phyloP scores from a whole-genome alignment of 495 filamentous ascomycete species.

The Achaetomiella virescens region DNA sequence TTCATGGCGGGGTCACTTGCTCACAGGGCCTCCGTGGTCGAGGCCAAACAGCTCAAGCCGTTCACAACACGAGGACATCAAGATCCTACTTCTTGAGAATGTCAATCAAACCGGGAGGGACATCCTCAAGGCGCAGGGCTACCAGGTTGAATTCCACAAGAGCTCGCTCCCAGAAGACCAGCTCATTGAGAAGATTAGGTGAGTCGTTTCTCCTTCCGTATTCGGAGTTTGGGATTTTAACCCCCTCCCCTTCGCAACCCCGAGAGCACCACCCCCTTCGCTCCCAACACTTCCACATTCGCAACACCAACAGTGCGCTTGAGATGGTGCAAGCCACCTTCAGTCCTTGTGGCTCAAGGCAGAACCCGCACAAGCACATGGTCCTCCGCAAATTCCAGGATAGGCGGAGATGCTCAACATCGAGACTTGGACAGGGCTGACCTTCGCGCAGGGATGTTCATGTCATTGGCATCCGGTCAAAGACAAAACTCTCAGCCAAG shows the following conservation, averaged over 20 bases:
- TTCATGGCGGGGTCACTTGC: constrained; percentile 28
- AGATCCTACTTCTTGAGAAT: constrained; percentile 93
- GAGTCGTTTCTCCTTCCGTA: constrained; percentile 32
- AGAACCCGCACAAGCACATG: too few species aligned
- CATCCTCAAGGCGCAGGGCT: constrained; percentile 77
- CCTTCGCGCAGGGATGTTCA: constrained; percentile 68
- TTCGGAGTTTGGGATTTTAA: constrained; percentile 20
- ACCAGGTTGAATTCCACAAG: constrained; percentile 92
- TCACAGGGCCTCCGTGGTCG: constrained; percentile 6
- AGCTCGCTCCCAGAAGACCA: constrained; percentile 84
- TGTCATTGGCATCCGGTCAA: constrained; percentile 96
- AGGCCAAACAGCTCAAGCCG: constrained; percentile 80
- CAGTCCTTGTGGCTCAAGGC: too few species aligned
- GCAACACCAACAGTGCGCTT: constrained; percentile 6
- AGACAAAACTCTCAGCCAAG: constrained; percentile 85
- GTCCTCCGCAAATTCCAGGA: neutral
- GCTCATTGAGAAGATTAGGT: constrained; percentile 95
- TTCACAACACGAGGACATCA: constrained; percentile 96
- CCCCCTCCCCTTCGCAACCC: neutral
- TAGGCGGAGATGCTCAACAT: neutral
- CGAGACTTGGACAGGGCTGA: neutral
- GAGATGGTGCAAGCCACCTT: too few species aligned
- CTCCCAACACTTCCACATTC: neutral
- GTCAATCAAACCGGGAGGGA: constrained; percentile 85
- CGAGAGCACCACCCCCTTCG: neutral